Percentiles rank a stretch among this genome's conserved stretches.
These are phyloP conservation scores for Xylariaceae sp. DNA, from an alignment of 2,329 filamentous ascomycete genomes.

Conservation along the genomic window DNA sequence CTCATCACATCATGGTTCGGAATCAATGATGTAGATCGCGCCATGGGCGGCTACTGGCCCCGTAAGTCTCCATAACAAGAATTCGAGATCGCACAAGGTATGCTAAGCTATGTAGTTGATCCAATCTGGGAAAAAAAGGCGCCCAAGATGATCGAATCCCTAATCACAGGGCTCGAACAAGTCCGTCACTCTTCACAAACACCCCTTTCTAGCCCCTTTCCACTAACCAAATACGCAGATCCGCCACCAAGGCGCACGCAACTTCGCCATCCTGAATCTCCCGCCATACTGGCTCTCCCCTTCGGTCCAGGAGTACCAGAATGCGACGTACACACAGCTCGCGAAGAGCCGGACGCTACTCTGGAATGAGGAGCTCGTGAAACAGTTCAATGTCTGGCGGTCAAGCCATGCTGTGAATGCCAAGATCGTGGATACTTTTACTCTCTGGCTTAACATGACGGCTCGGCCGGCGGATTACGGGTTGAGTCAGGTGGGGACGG, in stretches of 20 bases:
- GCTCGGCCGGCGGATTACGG: slow-evolving; percentile 5
- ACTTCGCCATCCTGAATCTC: slow-evolving; percentile 6
- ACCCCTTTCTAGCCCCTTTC: too few species aligned
- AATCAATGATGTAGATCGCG: slow-evolving; percentile 17
- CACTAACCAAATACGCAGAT: not conserved
- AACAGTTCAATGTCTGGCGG: too few species aligned
- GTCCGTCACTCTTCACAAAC: not conserved
- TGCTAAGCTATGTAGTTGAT: not conserved
- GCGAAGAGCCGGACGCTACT: too few species aligned
- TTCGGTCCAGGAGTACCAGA: too few species aligned
- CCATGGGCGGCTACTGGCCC: slow-evolving; percentile 17
- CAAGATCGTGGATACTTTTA: too few species aligned
- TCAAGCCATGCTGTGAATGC: too few species aligned
- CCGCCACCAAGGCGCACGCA: slow-evolving; percentile 7
- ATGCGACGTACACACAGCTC: too few species aligned
- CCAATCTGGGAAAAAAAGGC: not conserved
- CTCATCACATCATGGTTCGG: slow-evolving; percentile 15
- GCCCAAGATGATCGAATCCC: not conserved
- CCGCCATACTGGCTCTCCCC: too few species aligned
- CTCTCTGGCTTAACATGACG: too few species aligned
- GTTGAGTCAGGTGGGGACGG: slow-evolving; percentile 13
- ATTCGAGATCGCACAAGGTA: too few species aligned
- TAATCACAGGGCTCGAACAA: not conserved
- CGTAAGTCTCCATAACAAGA: not conserved
- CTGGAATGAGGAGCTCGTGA: too few species aligned